Conservation (phyloP, 2,329 filamentous ascomycete species). For the Fusarium sp. region DNA sequence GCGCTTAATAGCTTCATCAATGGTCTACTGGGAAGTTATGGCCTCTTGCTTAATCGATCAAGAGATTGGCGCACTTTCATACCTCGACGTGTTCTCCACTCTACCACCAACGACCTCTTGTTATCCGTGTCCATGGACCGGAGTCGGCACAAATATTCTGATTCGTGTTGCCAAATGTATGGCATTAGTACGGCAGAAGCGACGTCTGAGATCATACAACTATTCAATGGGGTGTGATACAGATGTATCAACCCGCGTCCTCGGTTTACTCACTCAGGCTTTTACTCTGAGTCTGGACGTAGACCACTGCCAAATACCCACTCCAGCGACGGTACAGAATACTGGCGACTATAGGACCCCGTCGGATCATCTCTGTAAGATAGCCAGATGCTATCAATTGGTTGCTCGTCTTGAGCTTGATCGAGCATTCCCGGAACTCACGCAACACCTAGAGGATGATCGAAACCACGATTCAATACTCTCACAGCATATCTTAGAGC, state of each 20-base stretch:
- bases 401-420: neutral
- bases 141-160: conserved; percentile 10
- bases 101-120: neutral
- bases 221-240: too few species aligned
- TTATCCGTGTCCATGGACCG: conserved; percentile 23
- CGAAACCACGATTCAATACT: neutral
- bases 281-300: neutral
- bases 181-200: neutral
- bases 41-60: conserved; percentile 23
- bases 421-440: neutral
- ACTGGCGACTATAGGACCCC: neutral
- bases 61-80: neutral
- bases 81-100: conserved; percentile 9
- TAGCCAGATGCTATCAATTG: neutral
- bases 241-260: too few species aligned
- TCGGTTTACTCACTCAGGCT: neutral
- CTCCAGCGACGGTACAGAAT: neutral
- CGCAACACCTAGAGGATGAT: too few species aligned
- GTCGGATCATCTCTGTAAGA: neutral
- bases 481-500: neutral
- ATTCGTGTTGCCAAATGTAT: conserved; percentile 7
- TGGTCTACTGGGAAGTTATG: conserved; percentile 34
- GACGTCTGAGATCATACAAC: accelerated
- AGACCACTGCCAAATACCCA: neutral
- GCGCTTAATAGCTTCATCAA: conserved; percentile 14